Evolutionary conservation across 768 basidiomycete genomes (phyloP).

Genomic region (Tylopilus sp.): DNA sequence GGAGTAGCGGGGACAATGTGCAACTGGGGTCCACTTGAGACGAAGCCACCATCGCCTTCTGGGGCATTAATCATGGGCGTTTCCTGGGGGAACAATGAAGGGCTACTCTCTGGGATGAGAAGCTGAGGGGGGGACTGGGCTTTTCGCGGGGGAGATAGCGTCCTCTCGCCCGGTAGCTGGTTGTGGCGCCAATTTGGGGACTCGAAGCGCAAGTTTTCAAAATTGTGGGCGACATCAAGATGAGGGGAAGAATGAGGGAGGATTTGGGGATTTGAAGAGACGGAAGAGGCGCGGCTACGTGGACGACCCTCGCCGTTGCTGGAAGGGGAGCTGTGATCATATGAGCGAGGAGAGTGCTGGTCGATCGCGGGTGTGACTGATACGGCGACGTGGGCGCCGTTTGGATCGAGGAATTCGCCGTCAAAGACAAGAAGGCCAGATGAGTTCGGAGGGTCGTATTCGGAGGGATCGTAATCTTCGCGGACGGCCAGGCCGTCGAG

Average conservation of each 20-base stretch:
- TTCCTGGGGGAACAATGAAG: conserved; percentile 39
- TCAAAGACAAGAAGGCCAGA: conserved; percentile 59
- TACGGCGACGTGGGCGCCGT: conserved; percentile 34
- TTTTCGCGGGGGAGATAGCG: conserved; percentile 43
- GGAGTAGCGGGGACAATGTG: conserved; percentile 85
- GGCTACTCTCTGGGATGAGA: conserved; percentile 54
- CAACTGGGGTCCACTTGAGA: conserved; percentile 55
- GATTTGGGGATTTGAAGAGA: conserved; percentile 53
- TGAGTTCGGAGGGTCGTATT: conserved; percentile 60
- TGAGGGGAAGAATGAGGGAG: conserved; percentile 49
- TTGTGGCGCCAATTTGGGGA: conserved; percentile 57
- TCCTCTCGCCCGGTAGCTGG: conserved; percentile 42
- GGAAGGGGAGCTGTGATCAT: conserved; percentile 64
- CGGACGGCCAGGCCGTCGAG: conserved; percentile 32
- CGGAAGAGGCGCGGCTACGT: conserved; percentile 62
- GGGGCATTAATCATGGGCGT: conserved; percentile 60
- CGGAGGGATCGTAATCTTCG: conserved; percentile 67
- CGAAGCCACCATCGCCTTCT: conserved; percentile 48
- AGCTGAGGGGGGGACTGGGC: conserved; percentile 63
- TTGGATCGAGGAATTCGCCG: conserved; percentile 37
- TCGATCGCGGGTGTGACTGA: conserved; percentile 37
- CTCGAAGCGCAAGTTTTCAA: conserved; percentile 61
- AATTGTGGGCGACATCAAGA: conserved; percentile 51
- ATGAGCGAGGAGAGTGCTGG: conserved; percentile 41
- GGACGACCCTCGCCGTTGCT: conserved; percentile 51